Evolutionary conservation across 345 rosid genomes (phyloP), one percentile per base, ranked within the genome.

Genomic region (Citrus cavaleriei): DNA sequence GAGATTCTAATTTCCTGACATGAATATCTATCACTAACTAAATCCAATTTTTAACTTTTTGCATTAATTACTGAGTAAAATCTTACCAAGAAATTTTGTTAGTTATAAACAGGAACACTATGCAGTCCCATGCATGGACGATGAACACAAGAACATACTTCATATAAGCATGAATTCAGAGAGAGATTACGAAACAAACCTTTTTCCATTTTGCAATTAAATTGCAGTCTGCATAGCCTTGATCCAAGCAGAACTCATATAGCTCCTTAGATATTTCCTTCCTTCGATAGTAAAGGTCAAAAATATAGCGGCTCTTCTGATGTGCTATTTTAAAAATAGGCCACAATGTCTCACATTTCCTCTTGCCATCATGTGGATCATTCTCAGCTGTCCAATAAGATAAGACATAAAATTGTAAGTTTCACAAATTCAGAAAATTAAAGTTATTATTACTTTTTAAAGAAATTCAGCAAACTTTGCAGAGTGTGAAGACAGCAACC

Each of bases 321-420:
- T 94, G 94, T 38, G 97, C 84, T 51, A 94, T 87, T 83, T 92
- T 91, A 83, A 91, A 92, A 49, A 91, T 94, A 66, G 95, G 94
- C 95, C 97, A 92, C 46, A 94, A 77, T 3, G 91, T 79, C 82
- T 94, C 94, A 66, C 95, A 92, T 74, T 92, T 92, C 75, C 98
- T 89, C 84, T 91, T 92, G 16, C 94, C 95, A 81, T 92, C 95
- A 78, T 89, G 94, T 2, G 94, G 77, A 81, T 94, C 98, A 68
- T 81, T 88, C 79, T 91, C 97, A 81, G 95, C 97, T 94, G 89
- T 77, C 72, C 63, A 82, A 77, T 46, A 59, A 40, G 18, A 78
- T 57, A 1, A 46, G 18, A 46, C 5, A 61, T n/a, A 61, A 0
- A 8, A n/a, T 61, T 25, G 27, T 59, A 22, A 59, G 63, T 59